Evolutionary conservation across 805 yeast species (phyloP), one percentile per base, ranked within the genome.

Genomic region (Saccharomyces mikatae): DNA sequence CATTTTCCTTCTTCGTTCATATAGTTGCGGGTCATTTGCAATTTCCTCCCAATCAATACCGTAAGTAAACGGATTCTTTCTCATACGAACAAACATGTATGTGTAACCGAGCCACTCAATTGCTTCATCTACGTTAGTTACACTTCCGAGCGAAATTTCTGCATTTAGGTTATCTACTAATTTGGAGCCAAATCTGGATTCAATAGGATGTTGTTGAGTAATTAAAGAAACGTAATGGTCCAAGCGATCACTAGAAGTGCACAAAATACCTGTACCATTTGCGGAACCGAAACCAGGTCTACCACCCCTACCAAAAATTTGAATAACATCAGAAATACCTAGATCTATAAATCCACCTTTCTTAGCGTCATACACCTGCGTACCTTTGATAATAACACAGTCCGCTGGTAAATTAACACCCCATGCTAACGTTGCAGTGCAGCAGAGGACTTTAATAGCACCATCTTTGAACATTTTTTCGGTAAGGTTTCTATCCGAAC

Each of bases 371-470:
- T 94, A 94, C 0, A 94, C 90, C 65, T 92, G 96, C 0, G 99
- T 94, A 0, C 99, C 99, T 64, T 94, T 94, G 31, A 94, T 83
- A 58, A 94, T 88, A 22, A 94, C 99, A 46, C 90, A 96, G 1
- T 97, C 97, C 6, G 99, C 99, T 1, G 99, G 99, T 56, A 94
- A 75, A 66, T 94, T 94, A 21, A 94, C 98, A 80, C 99, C 99
- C 99, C 99, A 94, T 0, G 99, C 99, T 55, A 94, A 79, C 0
- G 99, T 94, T 0, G 99, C 96, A 2, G 99, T 94, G 78, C 97
- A 90, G 63, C 96, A 87, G 17, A 94, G 73, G 0, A 94, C 98
- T 56, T 85, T 87, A 58, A 94, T 86, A 0, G 90, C 87, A 46
- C 99, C 98, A 30, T 77, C 74, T 30, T 84, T 76, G 67, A 94